phyloP scores from a whole-genome alignment of 2,329 filamentous ascomycete genomes.

The Alternaria infectoria region DNA sequence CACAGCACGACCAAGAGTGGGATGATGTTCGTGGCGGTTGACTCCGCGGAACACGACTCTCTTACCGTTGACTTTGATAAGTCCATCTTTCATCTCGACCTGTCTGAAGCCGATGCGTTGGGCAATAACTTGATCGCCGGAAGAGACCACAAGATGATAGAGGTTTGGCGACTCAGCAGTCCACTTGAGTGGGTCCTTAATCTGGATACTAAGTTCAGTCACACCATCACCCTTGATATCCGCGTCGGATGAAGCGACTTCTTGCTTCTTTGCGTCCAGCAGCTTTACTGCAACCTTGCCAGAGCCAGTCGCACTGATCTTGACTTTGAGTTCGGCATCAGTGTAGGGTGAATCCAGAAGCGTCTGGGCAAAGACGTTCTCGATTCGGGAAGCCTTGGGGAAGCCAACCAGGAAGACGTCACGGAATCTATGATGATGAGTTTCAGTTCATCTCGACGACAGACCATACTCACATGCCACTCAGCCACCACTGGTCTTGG shows the following conservation, averaged over 20 bases:
- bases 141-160: slow-evolving; percentile 61
- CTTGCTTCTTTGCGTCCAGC: slow-evolving; percentile 49
- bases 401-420: slow-evolving; percentile 69
- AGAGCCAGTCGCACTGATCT: slow-evolving; percentile 51
- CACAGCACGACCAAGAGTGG: slow-evolving; percentile 66
- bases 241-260: slow-evolving; percentile 16
- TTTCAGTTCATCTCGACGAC: neutral
- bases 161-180: slow-evolving; percentile 70
- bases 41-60: slow-evolving; percentile 68
- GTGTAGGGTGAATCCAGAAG: slow-evolving; percentile 60
- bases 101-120: slow-evolving; percentile 69
- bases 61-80: slow-evolving; percentile 68
- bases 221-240: slow-evolving; percentile 18
- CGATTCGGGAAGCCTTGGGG: slow-evolving; percentile 57
- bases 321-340: slow-evolving; percentile 59
- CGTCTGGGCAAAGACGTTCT: slow-evolving; percentile 65
- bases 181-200: slow-evolving; percentile 68
- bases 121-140: slow-evolving; percentile 49
- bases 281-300: slow-evolving; percentile 54
- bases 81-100: slow-evolving; percentile 66
- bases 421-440: slow-evolving; percentile 63
- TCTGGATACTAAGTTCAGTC: slow-evolving; percentile 47
- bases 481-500: slow-evolving; percentile 72
- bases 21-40: slow-evolving; percentile 75
- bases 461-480: slow-evolving; percentile 51